These are phyloP conservation scores for Asterochloris sp. DNA, from an alignment of 139 green algal genomes.

Conservation along the genomic window DNA sequence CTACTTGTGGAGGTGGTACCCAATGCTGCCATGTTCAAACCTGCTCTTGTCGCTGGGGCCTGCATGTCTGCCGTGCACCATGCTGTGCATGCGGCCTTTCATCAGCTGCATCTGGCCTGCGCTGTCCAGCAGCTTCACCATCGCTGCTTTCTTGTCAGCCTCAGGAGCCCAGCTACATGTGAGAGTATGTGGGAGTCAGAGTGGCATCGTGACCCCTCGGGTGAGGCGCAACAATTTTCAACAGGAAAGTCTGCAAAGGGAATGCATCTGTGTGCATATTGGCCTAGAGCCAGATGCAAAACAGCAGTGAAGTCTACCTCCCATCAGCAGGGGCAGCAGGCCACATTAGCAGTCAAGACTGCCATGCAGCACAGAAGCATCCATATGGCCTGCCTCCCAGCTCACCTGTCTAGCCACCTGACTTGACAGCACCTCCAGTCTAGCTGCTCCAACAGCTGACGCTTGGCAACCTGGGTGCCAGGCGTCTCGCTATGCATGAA, in stretches of 20 bases:
- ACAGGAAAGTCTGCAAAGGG: not conserved
- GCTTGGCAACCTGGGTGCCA: constrained; percentile 28
- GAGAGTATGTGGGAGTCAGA: not conserved
- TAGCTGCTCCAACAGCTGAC: constrained; percentile 27
- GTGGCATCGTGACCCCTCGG: too few relatives aligned
- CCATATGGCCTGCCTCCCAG: too few relatives aligned
- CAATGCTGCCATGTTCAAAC: constrained; percentile 9
- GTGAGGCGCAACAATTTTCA: not conserved
- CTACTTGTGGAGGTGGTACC: not conserved
- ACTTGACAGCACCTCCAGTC: constrained; percentile 28
- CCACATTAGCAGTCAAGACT: not conserved
- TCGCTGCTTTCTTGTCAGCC: constrained; percentile 16
- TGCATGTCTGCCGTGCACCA: constrained; percentile 28
- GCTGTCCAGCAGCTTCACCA: constrained; percentile 27
- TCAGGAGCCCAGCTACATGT: constrained; percentile 16
- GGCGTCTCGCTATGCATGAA: constrained; percentile 33
- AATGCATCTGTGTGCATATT: not conserved
- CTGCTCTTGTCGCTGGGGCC: constrained; percentile 23
- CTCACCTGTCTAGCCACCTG: constrained; percentile 23
- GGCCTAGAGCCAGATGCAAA: not conserved
- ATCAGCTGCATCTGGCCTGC: constrained; percentile 31
- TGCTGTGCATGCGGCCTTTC: constrained; percentile 23
- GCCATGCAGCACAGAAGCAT: not conserved
- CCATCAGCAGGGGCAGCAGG: too few relatives aligned
- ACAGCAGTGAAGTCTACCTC: too few relatives aligned